phyloP scores from a whole-genome alignment of 2,329 filamentous ascomycete genomes.

The Thelonectria rubi region DNA sequence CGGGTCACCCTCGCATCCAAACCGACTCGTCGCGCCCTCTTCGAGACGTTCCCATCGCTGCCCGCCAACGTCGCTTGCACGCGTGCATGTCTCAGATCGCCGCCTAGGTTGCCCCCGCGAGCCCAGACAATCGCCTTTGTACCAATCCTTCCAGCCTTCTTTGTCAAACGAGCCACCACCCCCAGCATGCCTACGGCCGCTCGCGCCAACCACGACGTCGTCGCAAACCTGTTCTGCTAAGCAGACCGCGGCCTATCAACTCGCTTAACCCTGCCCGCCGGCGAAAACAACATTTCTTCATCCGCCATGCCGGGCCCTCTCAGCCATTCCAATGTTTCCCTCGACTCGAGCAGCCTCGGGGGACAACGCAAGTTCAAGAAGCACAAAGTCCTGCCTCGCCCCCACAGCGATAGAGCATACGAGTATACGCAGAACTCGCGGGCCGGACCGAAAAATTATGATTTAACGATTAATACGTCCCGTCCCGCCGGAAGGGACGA shows the following conservation, averaged over 20 bases:
- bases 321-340: slow-evolving; percentile 42
- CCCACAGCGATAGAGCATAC: slow-evolving; percentile 40
- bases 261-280: slow-evolving; percentile 42
- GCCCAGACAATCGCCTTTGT: slow-evolving; percentile 26
- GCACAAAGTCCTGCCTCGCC: slow-evolving; percentile 56
- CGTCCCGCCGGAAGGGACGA: slow-evolving; percentile 28
- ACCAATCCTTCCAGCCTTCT: slow-evolving; percentile 29
- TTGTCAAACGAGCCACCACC: slow-evolving; percentile 27
- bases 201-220: slow-evolving; percentile 29
- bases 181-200: slow-evolving; percentile 40
- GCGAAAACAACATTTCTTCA: slow-evolving; percentile 39
- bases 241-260: slow-evolving; percentile 9
- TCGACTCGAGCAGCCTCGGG: slow-evolving; percentile 40
- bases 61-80: slow-evolving; percentile 32
- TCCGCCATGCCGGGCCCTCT: slow-evolving; percentile 48
- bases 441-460: slow-evolving; percentile 32
- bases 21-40: slow-evolving; percentile 25
- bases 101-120: slow-evolving; percentile 26
- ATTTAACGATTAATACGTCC: slow-evolving; percentile 44
- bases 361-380: slow-evolving; percentile 55
- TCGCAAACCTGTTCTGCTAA: slow-evolving; percentile 37
- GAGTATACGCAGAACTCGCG: slow-evolving; percentile 39
- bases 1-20: slow-evolving; percentile 33
- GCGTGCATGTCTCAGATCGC: slow-evolving; percentile 35
- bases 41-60: slow-evolving; percentile 23